Percentiles rank a stretch among this genome's conserved stretches.
phyloP scores from a whole-genome alignment of 345 rosid genomes.

The Gossypium anomalum region DNA sequence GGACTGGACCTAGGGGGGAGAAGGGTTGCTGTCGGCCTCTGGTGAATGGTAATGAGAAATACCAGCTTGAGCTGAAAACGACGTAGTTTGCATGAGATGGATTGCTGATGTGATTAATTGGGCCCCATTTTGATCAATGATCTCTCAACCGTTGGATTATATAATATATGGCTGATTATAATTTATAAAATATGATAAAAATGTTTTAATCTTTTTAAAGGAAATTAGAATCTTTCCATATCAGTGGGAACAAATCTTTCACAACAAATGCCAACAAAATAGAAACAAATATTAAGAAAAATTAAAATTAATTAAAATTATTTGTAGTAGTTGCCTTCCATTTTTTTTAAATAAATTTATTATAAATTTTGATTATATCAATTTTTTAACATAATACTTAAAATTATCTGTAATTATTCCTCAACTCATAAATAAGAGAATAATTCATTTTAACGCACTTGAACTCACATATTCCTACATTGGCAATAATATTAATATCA shows the following conservation, averaged over 20 bases:
- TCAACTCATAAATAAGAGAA: too few relatives aligned
- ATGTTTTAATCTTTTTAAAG: neutral
- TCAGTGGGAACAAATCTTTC: neutral
- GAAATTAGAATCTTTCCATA: neutral
- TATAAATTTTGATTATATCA: too few relatives aligned
- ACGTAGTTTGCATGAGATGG: neutral
- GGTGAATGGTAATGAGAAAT: conserved; percentile 21
- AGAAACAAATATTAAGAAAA: neutral
- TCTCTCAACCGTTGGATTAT: neutral
- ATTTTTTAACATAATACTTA: too few relatives aligned
- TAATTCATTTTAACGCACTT: fast-evolving
- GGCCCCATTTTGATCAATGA: neutral
- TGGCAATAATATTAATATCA: too few relatives aligned
- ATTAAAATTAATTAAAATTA: too few relatives aligned
- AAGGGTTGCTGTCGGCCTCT: conserved; percentile 24
- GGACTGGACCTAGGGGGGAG: neutral
- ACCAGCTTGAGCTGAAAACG: neutral
- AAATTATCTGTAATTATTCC: too few relatives aligned
- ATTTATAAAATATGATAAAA: neutral
- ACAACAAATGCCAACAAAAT: too few relatives aligned
- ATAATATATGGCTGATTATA: neutral
- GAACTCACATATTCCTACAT: fast-evolving
- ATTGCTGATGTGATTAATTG: neutral
- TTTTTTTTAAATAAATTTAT: too few relatives aligned
- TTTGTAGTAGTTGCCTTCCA: too few relatives aligned